Evolutionary conservation across 2,329 filamentous ascomycete species (phyloP), one percentile per base, ranked within the genome.

Genomic region (Trichoderma arundinaceum): DNA sequence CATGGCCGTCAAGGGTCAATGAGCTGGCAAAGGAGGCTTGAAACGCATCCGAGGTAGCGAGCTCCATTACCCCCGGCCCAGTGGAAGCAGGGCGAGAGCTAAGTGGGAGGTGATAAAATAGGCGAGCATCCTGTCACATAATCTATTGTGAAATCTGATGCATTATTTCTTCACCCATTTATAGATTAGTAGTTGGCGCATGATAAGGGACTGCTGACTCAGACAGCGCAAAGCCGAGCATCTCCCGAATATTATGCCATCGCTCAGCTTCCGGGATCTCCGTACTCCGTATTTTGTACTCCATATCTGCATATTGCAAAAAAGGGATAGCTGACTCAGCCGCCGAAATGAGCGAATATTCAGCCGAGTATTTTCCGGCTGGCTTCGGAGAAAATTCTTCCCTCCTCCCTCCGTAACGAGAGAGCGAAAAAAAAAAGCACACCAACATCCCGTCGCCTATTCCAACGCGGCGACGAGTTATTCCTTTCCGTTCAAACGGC

Each of bases 401-500:
- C 72, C 73, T 76, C 74, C 75, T 63, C 59, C 49, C 4, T 38
- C 35, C 35, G 13, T 15, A 51, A 52, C 35, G 48, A 61, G 70
- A 59, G 51, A 66, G 69, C 69, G 70, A 74, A 76, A 76, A 70
- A 74, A 76, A 76, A 77, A 35, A 43, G 49, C 49, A 63, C 74
- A 76, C 72, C 70, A 74, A 74, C 72, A 73, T 61, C 49, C 65
- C 56, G 65, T 56, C 59, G 52, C 71, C 71, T 71, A 68, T 66
- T 68, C 58, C 68, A 67, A 72, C 71, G 48, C 48, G 75, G 74
- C 70, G 73, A 75, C 75, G 78, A 79, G 79, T 81, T 81, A 79
- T 81, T 81, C 79, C 79, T 80, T 78, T 81, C 79, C 79, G 79
- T 79, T 75, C 73, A 75, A 72, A 72, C 72, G 70, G 77, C 74